Evolutionary conservation across 495 filamentous ascomycete genomes (phyloP).

Genomic region (Penicillium manginii): DNA sequence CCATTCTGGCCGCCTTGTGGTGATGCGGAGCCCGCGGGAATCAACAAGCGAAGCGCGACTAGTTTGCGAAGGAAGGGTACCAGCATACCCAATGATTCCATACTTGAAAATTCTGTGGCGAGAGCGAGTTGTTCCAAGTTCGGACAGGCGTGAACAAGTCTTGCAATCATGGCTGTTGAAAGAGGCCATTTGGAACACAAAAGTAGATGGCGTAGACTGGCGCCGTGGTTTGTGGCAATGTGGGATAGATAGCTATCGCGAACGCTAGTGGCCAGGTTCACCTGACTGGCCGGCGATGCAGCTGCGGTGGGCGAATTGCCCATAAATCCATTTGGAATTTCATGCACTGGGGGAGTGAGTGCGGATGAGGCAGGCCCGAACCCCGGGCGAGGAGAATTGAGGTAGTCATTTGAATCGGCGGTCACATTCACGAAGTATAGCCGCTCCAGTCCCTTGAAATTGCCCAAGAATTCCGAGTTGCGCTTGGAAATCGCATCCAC

Average conservation of each 20-base stretch:
- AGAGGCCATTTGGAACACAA: conserved; percentile 62
- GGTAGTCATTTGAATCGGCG: conserved; percentile 30
- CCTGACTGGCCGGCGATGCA: conserved; percentile 32
- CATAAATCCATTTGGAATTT: conserved; percentile 20
- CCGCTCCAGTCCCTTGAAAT: conserved; percentile 44
- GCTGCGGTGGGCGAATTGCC: conserved; percentile 26
- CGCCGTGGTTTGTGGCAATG: conserved; percentile 51
- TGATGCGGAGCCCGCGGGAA: conserved; percentile 32
- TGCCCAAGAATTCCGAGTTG: conserved; percentile 42
- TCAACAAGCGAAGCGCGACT: conserved; percentile 46
- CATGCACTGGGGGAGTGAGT: conserved; percentile 36
- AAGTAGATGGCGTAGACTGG: conserved; percentile 58
- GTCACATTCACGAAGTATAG: conserved; percentile 51
- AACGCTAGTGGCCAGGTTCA: conserved; percentile 32
- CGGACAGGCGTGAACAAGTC: conserved; percentile 57
- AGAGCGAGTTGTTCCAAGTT: conserved; percentile 62
- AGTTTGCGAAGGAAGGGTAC: conserved; percentile 55
- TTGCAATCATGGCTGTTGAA: conserved; percentile 48
- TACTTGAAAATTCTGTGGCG: conserved; percentile 46
- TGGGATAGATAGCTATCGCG: conserved; percentile 49
- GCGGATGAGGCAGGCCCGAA: conserved; percentile 18
- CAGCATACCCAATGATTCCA: conserved; percentile 47
- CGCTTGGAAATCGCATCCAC: conserved; percentile 46
- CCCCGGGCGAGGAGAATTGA: conserved; percentile 34
- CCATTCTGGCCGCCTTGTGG: conserved; percentile 6